A percentile compares a stretch with the other conserved stretches of the same genome.
phyloP scores from a whole-genome alignment of 75 land plant genomes.

The Pinus tabuliformis region DNA sequence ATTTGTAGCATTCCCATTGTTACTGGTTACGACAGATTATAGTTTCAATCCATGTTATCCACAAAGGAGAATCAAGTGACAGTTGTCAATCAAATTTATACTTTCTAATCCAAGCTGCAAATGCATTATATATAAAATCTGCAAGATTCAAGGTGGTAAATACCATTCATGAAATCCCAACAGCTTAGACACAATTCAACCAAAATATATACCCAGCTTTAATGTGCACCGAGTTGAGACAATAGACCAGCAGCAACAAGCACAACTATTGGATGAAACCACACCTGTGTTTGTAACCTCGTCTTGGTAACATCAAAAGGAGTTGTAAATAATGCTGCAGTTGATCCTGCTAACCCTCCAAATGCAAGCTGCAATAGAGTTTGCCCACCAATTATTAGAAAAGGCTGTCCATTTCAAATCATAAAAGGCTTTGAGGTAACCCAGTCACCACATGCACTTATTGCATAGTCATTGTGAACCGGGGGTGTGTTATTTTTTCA shows the following conservation, averaged over 20 bases:
- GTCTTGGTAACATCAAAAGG: conserved; percentile 99
- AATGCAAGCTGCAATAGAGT: conserved; percentile 65
- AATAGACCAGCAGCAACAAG: neutral
- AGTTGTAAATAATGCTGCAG: conserved; percentile 94
- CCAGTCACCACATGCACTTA: neutral
- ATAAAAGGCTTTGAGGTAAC: neutral
- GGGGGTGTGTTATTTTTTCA: neutral
- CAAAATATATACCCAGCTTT: neutral
- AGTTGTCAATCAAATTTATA: no score
- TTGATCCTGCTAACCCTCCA: conserved; percentile 96
- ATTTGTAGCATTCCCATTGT: no score
- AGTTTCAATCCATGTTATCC: no score
- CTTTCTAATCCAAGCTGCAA: no score
- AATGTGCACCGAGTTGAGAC: neutral
- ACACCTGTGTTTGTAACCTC: conserved; percentile 96
- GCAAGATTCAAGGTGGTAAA: neutral
- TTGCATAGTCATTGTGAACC: neutral
- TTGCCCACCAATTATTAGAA: neutral
- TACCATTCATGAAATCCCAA: neutral
- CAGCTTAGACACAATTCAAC: neutral
- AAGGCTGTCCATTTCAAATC: neutral
- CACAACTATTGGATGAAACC: neutral
- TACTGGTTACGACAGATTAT: no score
- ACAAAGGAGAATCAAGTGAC: no score
- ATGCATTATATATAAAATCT: neutral